Conservation (phyloP, 352 stramenopile genomes). For the Pythium grandisporangium region DNA sequence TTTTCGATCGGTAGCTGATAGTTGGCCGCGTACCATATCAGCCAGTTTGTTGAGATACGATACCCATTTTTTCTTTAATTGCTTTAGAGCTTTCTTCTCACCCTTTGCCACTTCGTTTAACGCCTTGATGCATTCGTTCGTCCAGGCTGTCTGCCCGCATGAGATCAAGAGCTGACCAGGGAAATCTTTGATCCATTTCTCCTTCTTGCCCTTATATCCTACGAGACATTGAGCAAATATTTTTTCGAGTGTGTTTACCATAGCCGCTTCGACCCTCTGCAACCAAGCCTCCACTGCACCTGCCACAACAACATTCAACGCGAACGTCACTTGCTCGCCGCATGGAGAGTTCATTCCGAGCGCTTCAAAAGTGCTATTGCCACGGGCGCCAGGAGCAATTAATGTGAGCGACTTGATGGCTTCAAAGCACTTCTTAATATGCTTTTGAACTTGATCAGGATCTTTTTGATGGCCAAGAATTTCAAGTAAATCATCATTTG, state of each 20-base stretch:
- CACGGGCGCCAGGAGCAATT: conserved; percentile 46
- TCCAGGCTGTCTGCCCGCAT: conserved; percentile 89
- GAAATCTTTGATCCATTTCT: conserved; percentile 94
- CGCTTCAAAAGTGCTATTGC: conserved; percentile 84
- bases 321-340: conserved; percentile 80
- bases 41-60: conserved; percentile 92
- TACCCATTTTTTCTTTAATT: conserved; percentile 92
- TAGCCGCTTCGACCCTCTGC: conserved; percentile 69
- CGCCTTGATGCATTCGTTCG: conserved; percentile 90
- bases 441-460: conserved; percentile 83
- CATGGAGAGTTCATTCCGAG: conserved; percentile 87
- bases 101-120: conserved; percentile 86
- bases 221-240: conserved; percentile 79
- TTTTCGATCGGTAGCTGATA: conserved; percentile 87
- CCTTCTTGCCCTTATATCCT: conserved; percentile 89
- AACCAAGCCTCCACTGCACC: conserved; percentile 90
- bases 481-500: conserved; percentile 83
- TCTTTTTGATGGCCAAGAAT: conserved; percentile 85
- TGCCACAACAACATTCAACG: conserved; percentile 80
- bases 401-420: conserved; percentile 79
- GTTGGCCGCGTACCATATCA: conserved; percentile 87
- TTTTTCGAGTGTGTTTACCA: conserved; percentile 82
- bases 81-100: conserved; percentile 88
- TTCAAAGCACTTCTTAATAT: conserved; percentile 91
- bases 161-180: conserved; percentile 91